Conservation (phyloP, 805 yeast species). For the Candida andamanensis region DNA sequence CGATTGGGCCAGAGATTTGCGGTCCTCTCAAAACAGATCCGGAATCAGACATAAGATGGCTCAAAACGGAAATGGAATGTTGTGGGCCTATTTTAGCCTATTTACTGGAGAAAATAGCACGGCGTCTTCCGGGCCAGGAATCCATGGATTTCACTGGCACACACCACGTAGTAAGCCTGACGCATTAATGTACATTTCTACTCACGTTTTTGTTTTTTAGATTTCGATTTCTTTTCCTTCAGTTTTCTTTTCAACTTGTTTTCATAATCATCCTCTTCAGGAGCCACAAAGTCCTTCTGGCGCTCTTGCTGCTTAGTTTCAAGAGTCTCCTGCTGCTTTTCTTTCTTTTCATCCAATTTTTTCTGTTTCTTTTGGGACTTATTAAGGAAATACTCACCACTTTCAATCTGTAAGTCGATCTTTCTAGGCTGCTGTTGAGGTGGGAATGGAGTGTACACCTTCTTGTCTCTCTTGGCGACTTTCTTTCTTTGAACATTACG, state of each 20-base stretch:
- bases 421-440: slow-evolving; percentile 96
- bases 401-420: slow-evolving; percentile 93
- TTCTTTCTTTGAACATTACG: slow-evolving; percentile 92
- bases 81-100: too few species aligned
- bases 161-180: too few species aligned
- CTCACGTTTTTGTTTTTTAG: slow-evolving; percentile 4
- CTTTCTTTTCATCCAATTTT: slow-evolving; percentile 70
- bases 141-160: slow-evolving; percentile 22
- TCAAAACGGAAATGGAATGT: too few species aligned
- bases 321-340: slow-evolving; percentile 68
- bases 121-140: slow-evolving; percentile 22
- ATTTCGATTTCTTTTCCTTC: slow-evolving; percentile 22
- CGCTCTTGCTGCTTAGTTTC: slow-evolving; percentile 64
- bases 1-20: too few species aligned
- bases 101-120: too few species aligned
- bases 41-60: too few species aligned
- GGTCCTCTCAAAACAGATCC: too few species aligned
- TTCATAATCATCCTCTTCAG: slow-evolving; percentile 63
- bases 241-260: slow-evolving; percentile 27
- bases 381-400: slow-evolving; percentile 96
- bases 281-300: slow-evolving; percentile 77
- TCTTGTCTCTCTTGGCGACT: slow-evolving; percentile 63
- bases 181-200: too few species aligned
- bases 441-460: slow-evolving; percentile 97
- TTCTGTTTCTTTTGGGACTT: slow-evolving; percentile 74